These are phyloP conservation scores for Powellomyces hirtus DNA, from an alignment of 192 early-diverging fungal species.

Conservation along the genomic window DNA sequence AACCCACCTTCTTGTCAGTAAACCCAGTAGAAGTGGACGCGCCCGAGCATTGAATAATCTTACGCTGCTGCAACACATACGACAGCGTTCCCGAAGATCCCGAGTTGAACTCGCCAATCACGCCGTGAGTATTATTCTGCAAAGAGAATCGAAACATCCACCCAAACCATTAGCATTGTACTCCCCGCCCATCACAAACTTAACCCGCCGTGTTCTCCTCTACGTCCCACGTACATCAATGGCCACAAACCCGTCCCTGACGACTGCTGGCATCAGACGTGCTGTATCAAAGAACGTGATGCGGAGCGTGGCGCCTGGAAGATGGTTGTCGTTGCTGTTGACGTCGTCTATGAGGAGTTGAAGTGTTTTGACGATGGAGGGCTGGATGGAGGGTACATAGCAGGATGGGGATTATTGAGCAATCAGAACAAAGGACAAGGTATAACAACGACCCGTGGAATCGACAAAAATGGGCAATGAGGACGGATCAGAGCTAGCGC, in stretches of 20 bases:
- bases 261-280: neutral
- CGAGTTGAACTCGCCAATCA: conserved; percentile 1
- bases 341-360: neutral
- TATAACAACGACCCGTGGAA: neutral
- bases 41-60: neutral
- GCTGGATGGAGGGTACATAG: too few relatives aligned
- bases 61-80: neutral
- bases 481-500: neutral
- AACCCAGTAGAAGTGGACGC: neutral
- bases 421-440: too few relatives aligned
- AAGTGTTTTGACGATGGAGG: neutral
- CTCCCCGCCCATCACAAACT: neutral
- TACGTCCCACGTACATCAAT: neutral
- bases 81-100: neutral
- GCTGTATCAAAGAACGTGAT: neutral
- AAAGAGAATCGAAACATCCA: too few relatives aligned
- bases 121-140: conserved; percentile 1
- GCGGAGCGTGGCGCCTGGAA: neutral
- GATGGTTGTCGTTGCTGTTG: neutral
- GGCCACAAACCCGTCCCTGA: neutral
- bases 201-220: neutral
- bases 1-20: neutral
- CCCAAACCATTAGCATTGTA: too few relatives aligned
- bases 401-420: too few relatives aligned
- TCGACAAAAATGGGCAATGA: neutral